Conservation (phyloP, 2,329 filamentous ascomycete genomes). For the Aquanectria penicillioides region DNA sequence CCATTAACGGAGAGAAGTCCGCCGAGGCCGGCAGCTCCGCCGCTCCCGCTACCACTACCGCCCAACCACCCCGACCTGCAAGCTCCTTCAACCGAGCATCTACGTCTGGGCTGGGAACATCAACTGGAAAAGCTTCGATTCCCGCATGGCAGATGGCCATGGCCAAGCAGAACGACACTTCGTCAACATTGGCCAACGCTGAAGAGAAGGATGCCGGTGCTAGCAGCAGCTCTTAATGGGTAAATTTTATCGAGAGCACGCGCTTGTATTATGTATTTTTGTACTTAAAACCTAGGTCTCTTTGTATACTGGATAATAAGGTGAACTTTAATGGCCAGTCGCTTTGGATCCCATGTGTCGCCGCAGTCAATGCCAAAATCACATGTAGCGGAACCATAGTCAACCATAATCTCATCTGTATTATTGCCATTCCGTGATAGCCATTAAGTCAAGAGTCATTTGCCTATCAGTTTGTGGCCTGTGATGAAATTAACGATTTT, state of each 20-base stretch:
- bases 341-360: not conserved
- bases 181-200: constrained; percentile 41
- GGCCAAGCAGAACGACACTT: constrained; percentile 60
- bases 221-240: constrained; percentile 26
- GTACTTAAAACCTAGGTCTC: constrained; percentile 16
- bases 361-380: not conserved
- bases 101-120: constrained; percentile 51
- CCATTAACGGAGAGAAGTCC: constrained; percentile 43
- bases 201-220: constrained; percentile 37
- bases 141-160: constrained; percentile 84
- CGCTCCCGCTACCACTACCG: constrained; percentile 44
- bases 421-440: too few species aligned
- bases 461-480: too few species aligned
- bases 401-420: too few species aligned
- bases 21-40: constrained; percentile 39
- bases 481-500: too few species aligned
- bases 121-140: constrained; percentile 72
- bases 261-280: constrained; percentile 19
- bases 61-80: constrained; percentile 41
- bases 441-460: too few species aligned
- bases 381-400: too few species aligned
- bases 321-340: constrained; percentile 6
- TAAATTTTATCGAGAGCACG: not conserved
- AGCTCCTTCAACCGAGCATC: constrained; percentile 43
- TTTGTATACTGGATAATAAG: constrained; percentile 14